These are phyloP conservation scores for Mortierella antarctica DNA, from an alignment of 192 early-diverging fungal genomes.

Conservation along the genomic window DNA sequence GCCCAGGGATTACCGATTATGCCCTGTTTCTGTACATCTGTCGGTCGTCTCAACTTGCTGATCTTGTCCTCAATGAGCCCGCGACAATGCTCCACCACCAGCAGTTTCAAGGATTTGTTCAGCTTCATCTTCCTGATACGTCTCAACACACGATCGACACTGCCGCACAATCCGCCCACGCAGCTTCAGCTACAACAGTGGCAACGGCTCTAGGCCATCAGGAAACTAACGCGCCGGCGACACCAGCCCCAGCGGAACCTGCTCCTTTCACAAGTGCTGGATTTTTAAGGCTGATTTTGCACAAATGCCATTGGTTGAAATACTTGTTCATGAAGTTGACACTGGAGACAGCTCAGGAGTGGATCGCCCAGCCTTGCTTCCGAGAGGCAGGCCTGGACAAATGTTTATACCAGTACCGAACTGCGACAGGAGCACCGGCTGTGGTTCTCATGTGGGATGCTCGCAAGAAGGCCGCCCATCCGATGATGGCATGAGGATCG, in stretches of 20 bases:
- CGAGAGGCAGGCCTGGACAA: constrained; percentile 25
- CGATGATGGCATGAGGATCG: too few relatives aligned
- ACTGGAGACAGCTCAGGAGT: constrained; percentile 47
- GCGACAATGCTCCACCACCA: constrained; percentile 37
- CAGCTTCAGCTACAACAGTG: neutral
- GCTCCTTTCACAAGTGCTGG: constrained; percentile 23
- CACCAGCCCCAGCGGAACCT: neutral
- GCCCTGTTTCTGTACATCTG: constrained; percentile 30
- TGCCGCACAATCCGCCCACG: neutral
- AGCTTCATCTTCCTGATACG: constrained; percentile 5
- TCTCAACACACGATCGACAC: neutral
- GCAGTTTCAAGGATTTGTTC: constrained; percentile 35
- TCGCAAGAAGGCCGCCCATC: constrained; percentile 11
- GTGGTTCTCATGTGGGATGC: constrained; percentile 51
- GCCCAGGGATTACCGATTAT: constrained; percentile 50
- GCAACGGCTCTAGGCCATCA: neutral
- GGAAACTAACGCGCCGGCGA: neutral
- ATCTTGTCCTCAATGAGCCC: constrained; percentile 44
- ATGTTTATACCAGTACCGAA: constrained; percentile 43
- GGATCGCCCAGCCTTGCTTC: constrained; percentile 46
- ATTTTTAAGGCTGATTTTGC: constrained; percentile 25
- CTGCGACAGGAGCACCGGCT: constrained; percentile 38
- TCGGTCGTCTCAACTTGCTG: constrained; percentile 12
- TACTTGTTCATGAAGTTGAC: constrained; percentile 52
- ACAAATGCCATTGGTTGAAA: constrained; percentile 26